Evolutionary conservation across 1,284 basidiomycete genomes (phyloP).

Genomic region (Coniophora puteana): DNA sequence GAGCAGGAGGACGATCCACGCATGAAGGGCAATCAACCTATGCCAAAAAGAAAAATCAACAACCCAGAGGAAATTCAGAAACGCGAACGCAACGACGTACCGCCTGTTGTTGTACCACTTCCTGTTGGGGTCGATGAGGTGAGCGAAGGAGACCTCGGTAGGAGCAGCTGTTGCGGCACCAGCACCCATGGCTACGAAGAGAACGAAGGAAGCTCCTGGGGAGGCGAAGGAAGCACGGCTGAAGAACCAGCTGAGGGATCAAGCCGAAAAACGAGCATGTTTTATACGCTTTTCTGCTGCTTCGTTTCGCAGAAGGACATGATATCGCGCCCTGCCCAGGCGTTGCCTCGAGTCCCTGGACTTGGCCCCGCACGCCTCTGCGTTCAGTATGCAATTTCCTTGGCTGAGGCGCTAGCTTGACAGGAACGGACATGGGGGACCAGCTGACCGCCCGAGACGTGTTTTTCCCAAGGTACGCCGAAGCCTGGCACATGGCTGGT

Average conservation of each 20-base stretch:
- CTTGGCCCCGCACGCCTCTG: too few relatives aligned
- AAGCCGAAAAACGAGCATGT: too few relatives aligned
- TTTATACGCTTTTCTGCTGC: too few relatives aligned
- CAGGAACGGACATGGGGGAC: too few relatives aligned
- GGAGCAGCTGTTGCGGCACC: constrained; percentile 35
- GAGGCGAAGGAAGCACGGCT: neutral
- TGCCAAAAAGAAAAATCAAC: constrained; percentile 5
- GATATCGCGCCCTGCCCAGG: constrained; percentile 24
- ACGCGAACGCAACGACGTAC: constrained; percentile 30
- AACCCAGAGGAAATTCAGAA: neutral
- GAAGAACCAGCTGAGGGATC: constrained; percentile 17
- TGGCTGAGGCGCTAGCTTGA: too few relatives aligned
- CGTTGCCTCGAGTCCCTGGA: constrained; percentile 16
- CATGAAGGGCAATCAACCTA: constrained; percentile 60
- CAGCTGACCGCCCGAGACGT: too few relatives aligned
- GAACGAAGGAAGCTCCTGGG: constrained; percentile 27
- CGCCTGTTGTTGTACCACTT: constrained; percentile 73
- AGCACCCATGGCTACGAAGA: constrained; percentile 37
- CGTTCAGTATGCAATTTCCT: too few relatives aligned
- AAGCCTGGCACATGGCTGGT: too few relatives aligned
- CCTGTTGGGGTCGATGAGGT: constrained; percentile 59
- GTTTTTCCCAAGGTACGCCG: too few relatives aligned
- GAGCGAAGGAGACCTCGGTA: constrained; percentile 38
- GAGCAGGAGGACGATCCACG: constrained; percentile 68
- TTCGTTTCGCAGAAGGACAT: too few relatives aligned